These are phyloP conservation scores for Linum tenue DNA, from an alignment of 345 rosid genomes.

Conservation along the genomic window DNA sequence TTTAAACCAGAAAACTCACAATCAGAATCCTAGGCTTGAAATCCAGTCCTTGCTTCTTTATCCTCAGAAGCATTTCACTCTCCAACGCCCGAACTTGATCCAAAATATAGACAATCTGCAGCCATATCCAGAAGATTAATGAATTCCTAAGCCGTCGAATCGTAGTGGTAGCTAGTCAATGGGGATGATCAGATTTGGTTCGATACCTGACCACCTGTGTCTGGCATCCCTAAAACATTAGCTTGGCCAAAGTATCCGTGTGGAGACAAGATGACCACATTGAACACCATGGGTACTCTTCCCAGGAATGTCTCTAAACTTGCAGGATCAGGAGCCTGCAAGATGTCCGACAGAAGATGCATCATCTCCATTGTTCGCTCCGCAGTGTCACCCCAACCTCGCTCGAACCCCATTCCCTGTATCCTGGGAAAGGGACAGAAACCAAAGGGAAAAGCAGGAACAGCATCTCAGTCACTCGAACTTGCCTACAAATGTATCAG, in stretches of 20 bases:
- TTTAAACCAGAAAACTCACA: constrained; percentile 35
- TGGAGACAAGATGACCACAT: constrained; percentile 88
- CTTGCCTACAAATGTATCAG: neutral
- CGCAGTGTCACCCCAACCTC: constrained; percentile 99
- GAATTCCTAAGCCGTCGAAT: no score
- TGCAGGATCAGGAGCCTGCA: constrained; percentile 96
- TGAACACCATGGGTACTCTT: constrained; percentile 85
- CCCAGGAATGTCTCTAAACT: constrained; percentile 90
- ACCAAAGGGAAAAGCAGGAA: constrained; percentile 3
- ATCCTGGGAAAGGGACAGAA: constrained; percentile 26
- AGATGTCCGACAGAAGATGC: constrained; percentile 81
- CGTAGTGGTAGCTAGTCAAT: neutral
- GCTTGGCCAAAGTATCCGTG: constrained; percentile 99
- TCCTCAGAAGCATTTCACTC: constrained; percentile 78
- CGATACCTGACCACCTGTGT: constrained; percentile 94
- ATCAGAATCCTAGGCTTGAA: constrained; percentile 75
- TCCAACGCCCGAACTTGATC: constrained; percentile 98
- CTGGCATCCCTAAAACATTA: constrained; percentile 97
- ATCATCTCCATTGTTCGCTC: constrained; percentile 59
- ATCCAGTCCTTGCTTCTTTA: constrained; percentile 80
- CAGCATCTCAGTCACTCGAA: neutral
- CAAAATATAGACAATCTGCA: constrained; percentile 85
- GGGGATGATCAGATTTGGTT: neutral
- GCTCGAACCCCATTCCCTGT: constrained; percentile 97
- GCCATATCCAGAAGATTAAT: neutral